phyloP scores from a whole-genome alignment of 768 basidiomycete genomes.

The Boletus coccyginus region DNA sequence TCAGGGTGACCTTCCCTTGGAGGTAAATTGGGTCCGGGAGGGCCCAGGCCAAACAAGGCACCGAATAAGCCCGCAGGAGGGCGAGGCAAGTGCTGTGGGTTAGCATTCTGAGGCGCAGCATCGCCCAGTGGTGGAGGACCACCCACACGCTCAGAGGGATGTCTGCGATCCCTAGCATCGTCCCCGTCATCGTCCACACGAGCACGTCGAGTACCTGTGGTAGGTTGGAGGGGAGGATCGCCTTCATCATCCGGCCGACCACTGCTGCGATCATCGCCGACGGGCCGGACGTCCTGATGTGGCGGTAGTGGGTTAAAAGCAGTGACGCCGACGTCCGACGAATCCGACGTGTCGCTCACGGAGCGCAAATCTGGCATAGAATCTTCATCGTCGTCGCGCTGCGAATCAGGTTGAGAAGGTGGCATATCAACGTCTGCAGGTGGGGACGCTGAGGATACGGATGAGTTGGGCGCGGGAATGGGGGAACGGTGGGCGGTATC shows the following conservation, averaged over 20 bases:
- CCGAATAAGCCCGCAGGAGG: slow-evolving; percentile 23
- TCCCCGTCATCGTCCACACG: slow-evolving; percentile 64
- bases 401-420: slow-evolving; percentile 1
- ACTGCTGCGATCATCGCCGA: slow-evolving; percentile 32
- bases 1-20: slow-evolving; percentile 21
- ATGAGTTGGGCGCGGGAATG: not conserved
- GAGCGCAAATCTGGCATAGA: slow-evolving; percentile 43
- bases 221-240: slow-evolving; percentile 30
- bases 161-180: slow-evolving; percentile 57
- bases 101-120: slow-evolving; percentile 22
- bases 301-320: slow-evolving; percentile 30
- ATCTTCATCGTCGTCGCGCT: slow-evolving; percentile 33
- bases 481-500: not conserved
- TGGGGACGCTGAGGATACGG: slow-evolving; percentile 2
- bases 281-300: slow-evolving; percentile 14
- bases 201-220: slow-evolving; percentile 43
- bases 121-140: slow-evolving; percentile 23
- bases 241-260: slow-evolving; percentile 31
- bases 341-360: slow-evolving; percentile 38
- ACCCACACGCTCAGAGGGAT: slow-evolving; percentile 58
- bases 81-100: slow-evolving; percentile 20
- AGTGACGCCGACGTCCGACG: slow-evolving; percentile 30
- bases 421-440: slow-evolving; percentile 7
- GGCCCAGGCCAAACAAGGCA: slow-evolving; percentile 24
- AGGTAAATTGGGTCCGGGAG: slow-evolving; percentile 6